Percentiles rank a stretch among this genome's conserved stretches.
Conservation (phyloP, 257 asterid species). For the Primulina eburnea region DNA sequence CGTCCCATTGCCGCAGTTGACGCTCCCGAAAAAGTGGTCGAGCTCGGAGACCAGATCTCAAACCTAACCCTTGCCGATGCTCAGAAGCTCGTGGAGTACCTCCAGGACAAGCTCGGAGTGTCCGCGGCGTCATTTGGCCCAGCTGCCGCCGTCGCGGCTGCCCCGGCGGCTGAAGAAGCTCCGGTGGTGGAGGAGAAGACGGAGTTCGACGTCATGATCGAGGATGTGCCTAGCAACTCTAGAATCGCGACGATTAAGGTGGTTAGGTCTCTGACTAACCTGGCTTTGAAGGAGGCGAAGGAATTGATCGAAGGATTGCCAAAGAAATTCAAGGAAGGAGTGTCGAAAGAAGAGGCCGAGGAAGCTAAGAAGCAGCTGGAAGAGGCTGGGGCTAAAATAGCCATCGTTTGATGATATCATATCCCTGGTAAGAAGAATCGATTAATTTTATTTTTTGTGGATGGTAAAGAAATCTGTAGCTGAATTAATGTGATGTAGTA, state of each 20-base stretch:
- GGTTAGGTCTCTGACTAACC: slow-evolving; percentile 77
- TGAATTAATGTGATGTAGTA: background rate
- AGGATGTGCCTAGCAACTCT: slow-evolving; percentile 78
- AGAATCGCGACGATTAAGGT: slow-evolving; percentile 82
- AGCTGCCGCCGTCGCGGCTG: slow-evolving; percentile 52
- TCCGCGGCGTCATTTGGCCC: slow-evolving; percentile 90
- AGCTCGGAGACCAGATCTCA: slow-evolving; percentile 80
- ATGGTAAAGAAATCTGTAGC: slow-evolving; percentile 23
- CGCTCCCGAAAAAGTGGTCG: slow-evolving; percentile 81
- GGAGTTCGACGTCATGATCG: slow-evolving; percentile 80
- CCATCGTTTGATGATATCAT: slow-evolving; percentile 39
- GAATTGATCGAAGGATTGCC: slow-evolving; percentile 92
- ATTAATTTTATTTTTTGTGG: background rate
- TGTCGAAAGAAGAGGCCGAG: slow-evolving; percentile 82
- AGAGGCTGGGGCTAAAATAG: slow-evolving; percentile 77
- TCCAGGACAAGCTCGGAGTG: slow-evolving; percentile 93
- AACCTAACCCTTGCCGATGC: slow-evolving; percentile 80
- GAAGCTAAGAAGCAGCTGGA: slow-evolving; percentile 95
- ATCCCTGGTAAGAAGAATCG: slow-evolving; percentile 15
- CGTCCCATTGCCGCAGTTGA: slow-evolving; percentile 74
- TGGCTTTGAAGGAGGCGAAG: slow-evolving; percentile 88
- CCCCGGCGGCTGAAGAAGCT: slow-evolving; percentile 44
- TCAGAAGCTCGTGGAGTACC: slow-evolving; percentile 92
- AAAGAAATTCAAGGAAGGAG: slow-evolving; percentile 84
- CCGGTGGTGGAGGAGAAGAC: slow-evolving; percentile 89